These are phyloP conservation scores for Epithemia pelagica DNA, from an alignment of 108 stramenopile genomes.

Conservation along the genomic window DNA sequence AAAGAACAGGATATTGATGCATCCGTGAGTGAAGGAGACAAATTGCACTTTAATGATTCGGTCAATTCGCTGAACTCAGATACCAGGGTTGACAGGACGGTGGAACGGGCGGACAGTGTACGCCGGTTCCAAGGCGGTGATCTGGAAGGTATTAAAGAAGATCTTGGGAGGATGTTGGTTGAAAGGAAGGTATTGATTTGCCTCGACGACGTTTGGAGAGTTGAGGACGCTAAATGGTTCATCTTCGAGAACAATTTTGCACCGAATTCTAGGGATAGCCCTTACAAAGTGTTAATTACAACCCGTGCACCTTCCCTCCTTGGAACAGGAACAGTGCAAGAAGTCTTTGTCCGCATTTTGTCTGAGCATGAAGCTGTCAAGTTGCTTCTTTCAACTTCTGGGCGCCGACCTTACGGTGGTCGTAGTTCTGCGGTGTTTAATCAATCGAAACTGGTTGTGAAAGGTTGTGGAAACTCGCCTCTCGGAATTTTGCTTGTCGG, in stretches of 20 bases:
- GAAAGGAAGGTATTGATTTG: constrained; percentile 66
- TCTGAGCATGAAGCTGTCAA: constrained; percentile 86
- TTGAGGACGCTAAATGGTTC: constrained; percentile 88
- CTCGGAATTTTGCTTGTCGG: constrained; percentile 72
- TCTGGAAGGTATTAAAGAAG: constrained; percentile 81
- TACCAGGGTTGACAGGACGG: constrained; percentile 23
- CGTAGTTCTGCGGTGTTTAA: constrained; percentile 76
- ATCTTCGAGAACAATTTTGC: constrained; percentile 49
- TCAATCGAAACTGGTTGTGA: constrained; percentile 77
- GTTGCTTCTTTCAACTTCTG: constrained; percentile 71
- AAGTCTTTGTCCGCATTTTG: constrained; percentile 83
- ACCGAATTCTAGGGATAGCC: constrained; percentile 19
- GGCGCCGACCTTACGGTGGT: constrained; percentile 75
- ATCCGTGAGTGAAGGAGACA: constrained; percentile 18
- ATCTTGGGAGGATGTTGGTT: constrained; percentile 49
- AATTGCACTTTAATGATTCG: constrained; percentile 24
- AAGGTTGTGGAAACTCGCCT: constrained; percentile 85
- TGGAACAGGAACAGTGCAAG: constrained; percentile 64
- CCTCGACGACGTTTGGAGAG: constrained; percentile 80
- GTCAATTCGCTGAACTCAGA: constrained; percentile 24
- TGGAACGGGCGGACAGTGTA: constrained; percentile 51
- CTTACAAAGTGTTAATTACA: constrained; percentile 66
- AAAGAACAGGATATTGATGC: constrained; percentile 49
- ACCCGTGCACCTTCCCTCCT: constrained; percentile 69
- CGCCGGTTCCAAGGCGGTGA: constrained; percentile 74